A percentile compares a stretch with the other conserved stretches of the same genome.
Evolutionary conservation across 257 asterid genomes (phyloP).

Genomic region (Lithospermum erythrorhizon): DNA sequence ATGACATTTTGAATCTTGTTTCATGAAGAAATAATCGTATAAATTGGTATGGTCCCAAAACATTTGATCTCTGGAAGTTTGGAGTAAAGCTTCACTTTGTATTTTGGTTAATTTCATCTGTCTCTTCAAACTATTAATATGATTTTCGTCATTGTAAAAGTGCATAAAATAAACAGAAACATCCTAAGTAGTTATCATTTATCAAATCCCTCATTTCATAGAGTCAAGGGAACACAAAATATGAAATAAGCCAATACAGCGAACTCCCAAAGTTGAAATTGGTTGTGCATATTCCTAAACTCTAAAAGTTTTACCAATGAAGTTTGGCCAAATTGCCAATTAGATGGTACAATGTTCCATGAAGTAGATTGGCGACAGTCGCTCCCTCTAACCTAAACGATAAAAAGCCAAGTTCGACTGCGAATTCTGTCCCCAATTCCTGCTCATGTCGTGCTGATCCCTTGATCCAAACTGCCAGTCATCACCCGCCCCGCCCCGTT

Average conservation of each 20-base stretch:
- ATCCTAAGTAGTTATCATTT: background rate
- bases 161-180: background rate
- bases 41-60: too few relatives aligned
- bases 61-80: too few relatives aligned
- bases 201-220: background rate
- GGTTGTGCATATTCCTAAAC: constrained; percentile 9
- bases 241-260: background rate
- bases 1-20: too few relatives aligned
- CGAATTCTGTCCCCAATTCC: constrained; percentile 92
- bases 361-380: constrained; percentile 54
- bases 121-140: too few relatives aligned
- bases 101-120: too few relatives aligned
- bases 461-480: constrained; percentile 40
- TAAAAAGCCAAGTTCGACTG: constrained; percentile 30
- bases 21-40: too few relatives aligned
- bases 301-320: constrained; percentile 45
- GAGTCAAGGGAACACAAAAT: background rate
- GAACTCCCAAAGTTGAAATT: background rate
- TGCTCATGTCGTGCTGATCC: constrained; percentile 66
- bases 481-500: constrained; percentile 83
- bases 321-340: constrained; percentile 85
- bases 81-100: too few relatives aligned
- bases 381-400: constrained; percentile 59
- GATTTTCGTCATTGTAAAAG: too few relatives aligned
- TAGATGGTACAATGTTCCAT: constrained; percentile 48